Evolutionary conservation across 2,329 filamentous ascomycete species (phyloP), one percentile per base, ranked within the genome.

Genomic region (Aspergillus sojae): DNA sequence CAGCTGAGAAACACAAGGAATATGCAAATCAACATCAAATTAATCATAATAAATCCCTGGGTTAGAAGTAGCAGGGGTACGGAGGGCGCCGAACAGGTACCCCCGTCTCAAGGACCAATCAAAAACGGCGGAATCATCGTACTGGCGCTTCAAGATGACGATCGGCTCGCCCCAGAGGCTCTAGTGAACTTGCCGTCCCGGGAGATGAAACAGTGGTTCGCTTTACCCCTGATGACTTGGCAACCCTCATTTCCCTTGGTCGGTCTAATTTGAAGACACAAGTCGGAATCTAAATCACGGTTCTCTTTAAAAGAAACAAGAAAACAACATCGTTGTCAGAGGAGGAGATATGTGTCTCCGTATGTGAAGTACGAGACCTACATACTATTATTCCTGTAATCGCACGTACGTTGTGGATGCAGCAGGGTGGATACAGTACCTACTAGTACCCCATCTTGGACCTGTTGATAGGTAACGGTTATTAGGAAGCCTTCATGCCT

Each of bases 161-260:
- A 63, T 63, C 61, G 61, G 23, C 56, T 60, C 34, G 45, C 53
- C 53, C 61, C 46, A 54, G 61, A 58, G 46, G 56, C 61, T 62
- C 50, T 58, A 62, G 61, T 50, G 41, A 52, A 54, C 45, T 45
- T 57, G 41, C 53, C 34, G 60, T 58, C 54, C 54, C 46, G 48
- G 21, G 46, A 50, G 61, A 63, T 63, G 61, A 63, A 63, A 63
- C 61, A 63, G 50, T 63, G 61, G 61, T 57, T 60, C 50, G 56
- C 48, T 43, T 32, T 60, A 34, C 61, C 61, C 61, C 61, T 63
- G 57, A 63, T 63, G 57, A 59, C 57, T 56, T 60, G 57, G 56
- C 57, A 41, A 26, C 45, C 30, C 14, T 48, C 52, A 46, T 36
- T 32, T 30, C 28, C 48, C 16, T 50, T 50, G 23, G 46, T 46